Base-by-base conservation (phyloP, 352 stramenopile genomes). In the Globisporangium acanthophoron region DNA sequence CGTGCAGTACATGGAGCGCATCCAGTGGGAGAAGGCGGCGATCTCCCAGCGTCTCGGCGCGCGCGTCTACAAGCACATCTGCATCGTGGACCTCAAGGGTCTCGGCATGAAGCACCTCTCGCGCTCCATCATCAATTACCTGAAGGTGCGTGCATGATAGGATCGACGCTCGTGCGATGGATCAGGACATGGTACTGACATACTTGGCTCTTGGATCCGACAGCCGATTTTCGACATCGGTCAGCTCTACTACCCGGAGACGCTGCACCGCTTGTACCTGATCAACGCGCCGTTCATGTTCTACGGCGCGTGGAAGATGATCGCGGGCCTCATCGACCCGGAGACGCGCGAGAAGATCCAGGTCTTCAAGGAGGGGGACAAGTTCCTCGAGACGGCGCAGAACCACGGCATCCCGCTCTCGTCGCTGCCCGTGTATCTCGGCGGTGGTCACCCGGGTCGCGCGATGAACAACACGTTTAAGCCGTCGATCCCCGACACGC, bases 1-100 rank as follows among this genome's bases (percentile, higher is more conserved):
- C 24, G 73, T 73, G 49, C 80, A 90, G 66, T 86, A 87, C 57
- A 90, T 90, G 78, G 84, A 94, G 61, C 78, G 75, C 15, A 78
- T 92, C 47, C 80, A 90, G 62, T 87, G 78, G 78, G 78, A 90
- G 63, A 90, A 90, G 60, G 67, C 56, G 3, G 78, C 76, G n/a
- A 74, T 90, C 57, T 88, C 79, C 3, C 83, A 75, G 55, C 76
- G 81, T 35, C 65, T 76, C 24, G 76, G 73, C 16, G 65, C 66
- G n/a, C 71, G 77, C 35, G 80, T 90, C 40, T 92, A 91, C 65
- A 91, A 91, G 60, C 84, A 94, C 63, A 82, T 94, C 58, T 90
- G 76, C 53, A 80, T 94, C 40, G 78, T 94, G 21, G 84, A 94
- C 51, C 56, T 92, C 21, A 82, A 87, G 21, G 80, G 79, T 0